Conservation (phyloP, 2,329 filamentous ascomycete species). For the Ophiostoma ips region DNA sequence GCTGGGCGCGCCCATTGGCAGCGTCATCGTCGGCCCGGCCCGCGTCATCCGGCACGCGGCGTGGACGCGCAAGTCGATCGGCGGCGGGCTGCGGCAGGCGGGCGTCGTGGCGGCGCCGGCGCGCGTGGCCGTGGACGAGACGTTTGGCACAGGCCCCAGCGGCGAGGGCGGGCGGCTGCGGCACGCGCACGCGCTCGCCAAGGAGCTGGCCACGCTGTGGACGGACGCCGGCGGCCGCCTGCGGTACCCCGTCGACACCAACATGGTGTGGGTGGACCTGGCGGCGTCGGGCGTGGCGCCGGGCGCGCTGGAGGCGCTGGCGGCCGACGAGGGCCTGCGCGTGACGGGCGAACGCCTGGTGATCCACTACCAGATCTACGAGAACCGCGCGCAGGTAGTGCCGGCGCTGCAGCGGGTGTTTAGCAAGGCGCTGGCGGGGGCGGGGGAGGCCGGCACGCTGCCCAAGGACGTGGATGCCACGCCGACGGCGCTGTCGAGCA, state of each 20-base stretch:
- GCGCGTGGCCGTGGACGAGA: constrained; percentile 64
- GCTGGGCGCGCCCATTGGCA: constrained; percentile 37
- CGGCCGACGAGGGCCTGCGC: constrained; percentile 28
- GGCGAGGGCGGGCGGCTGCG: constrained; percentile 48
- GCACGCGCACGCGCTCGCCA: constrained; percentile 47
- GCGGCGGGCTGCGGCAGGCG: constrained; percentile 63
- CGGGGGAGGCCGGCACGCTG: too few relatives aligned
- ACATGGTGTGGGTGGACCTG: constrained; percentile 80
- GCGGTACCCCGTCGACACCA: constrained; percentile 63
- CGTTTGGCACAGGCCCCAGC: constrained; percentile 46
- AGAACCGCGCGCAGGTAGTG: constrained; percentile 45
- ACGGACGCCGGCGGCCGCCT: constrained; percentile 53
- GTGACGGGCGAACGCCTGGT: constrained; percentile 29
- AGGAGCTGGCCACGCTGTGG: constrained; percentile 50
- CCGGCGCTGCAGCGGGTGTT: constrained; percentile 42
- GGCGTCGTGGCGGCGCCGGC: constrained; percentile 66
- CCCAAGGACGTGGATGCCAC: not conserved
- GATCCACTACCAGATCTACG: constrained; percentile 46
- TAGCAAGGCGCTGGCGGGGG: constrained; percentile 19
- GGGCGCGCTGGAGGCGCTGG: constrained; percentile 26
- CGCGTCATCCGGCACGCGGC: constrained; percentile 50
- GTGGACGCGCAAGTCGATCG: constrained; percentile 70
- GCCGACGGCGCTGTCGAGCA: not conserved
- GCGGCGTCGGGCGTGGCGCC: constrained; percentile 37
- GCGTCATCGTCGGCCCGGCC: constrained; percentile 30